phyloP scores from a whole-genome alignment of 2,329 filamentous ascomycete genomes.

The Elsinoe necatrix region DNA sequence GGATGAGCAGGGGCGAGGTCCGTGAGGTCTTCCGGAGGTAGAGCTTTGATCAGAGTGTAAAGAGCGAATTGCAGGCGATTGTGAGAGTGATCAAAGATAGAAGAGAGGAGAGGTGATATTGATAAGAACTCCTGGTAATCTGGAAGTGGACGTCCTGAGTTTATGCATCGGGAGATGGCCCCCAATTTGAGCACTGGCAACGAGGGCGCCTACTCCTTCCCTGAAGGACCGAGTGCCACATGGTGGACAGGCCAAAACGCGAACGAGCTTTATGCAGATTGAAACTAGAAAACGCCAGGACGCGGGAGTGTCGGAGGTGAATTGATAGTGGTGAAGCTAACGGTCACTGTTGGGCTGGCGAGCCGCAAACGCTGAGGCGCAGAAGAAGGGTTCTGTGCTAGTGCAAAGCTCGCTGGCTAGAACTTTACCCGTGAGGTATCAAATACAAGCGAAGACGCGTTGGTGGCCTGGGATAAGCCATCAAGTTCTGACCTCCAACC shows the following conservation, averaged over 20 bases:
- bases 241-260: constrained; percentile 10
- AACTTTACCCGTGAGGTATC: constrained; percentile 2
- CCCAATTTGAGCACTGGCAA: constrained; percentile 9
- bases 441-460: not conserved
- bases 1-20: not conserved
- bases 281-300: constrained; percentile 12
- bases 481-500: not conserved
- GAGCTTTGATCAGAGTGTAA: not conserved
- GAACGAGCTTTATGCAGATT: not conserved
- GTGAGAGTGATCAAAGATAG: not conserved
- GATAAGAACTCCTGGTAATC: not conserved
- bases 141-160: not conserved
- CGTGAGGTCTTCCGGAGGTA: not conserved
- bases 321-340: constrained; percentile 14
- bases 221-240: constrained; percentile 1
- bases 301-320: constrained; percentile 13
- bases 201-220: constrained; percentile 17
- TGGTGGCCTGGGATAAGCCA: constrained; percentile 8
- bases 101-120: not conserved
- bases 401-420: not conserved
- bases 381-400: not conserved
- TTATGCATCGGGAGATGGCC: constrained; percentile 4
- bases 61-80: not conserved
- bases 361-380: constrained; percentile 11
- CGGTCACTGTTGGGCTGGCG: constrained; percentile 6